These are phyloP conservation scores for Colletotrichum musicola DNA, from an alignment of 2,329 filamentous ascomycete species.

Conservation along the genomic window DNA sequence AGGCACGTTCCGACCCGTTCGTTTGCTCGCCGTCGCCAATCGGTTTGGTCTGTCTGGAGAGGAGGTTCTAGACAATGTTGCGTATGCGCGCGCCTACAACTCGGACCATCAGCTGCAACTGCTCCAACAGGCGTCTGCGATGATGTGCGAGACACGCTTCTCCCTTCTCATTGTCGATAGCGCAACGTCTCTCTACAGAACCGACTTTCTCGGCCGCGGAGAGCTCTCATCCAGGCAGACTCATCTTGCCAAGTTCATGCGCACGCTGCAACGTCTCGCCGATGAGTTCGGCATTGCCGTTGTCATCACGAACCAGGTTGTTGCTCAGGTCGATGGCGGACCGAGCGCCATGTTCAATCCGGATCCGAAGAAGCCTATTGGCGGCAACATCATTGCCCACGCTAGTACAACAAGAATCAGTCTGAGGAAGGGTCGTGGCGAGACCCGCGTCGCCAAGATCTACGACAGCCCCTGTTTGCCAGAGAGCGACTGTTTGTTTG, in stretches of 20 bases:
- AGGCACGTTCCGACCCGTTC: constrained; percentile 94
- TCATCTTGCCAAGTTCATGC: constrained; percentile 90
- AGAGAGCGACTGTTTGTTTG: constrained; percentile 96
- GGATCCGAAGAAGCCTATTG: constrained; percentile 98
- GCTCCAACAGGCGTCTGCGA: constrained; percentile 92
- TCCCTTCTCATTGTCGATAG: constrained; percentile 96
- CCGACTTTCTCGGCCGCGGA: constrained; percentile 95
- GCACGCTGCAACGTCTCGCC: constrained; percentile 81
- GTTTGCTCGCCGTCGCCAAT: constrained; percentile 90
- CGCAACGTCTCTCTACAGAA: constrained; percentile 94
- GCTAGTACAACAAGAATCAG: constrained; percentile 95
- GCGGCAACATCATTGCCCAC: constrained; percentile 98
- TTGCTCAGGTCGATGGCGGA: constrained; percentile 96
- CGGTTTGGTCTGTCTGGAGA: constrained; percentile 95
- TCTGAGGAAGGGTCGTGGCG: constrained; percentile 93
- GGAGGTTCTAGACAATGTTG: constrained; percentile 97
- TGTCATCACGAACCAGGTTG: constrained; percentile 98
- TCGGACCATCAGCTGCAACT: constrained; percentile 97
- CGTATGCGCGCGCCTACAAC: constrained; percentile 98
- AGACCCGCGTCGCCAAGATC: constrained; percentile 98
- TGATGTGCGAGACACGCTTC: constrained; percentile 99
- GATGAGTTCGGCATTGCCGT: constrained; percentile 96
- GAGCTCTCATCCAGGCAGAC: constrained; percentile 95
- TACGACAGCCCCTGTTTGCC: constrained; percentile 98
- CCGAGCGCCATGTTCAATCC: constrained; percentile 99